Evolutionary conservation across 805 yeast species (phyloP), one percentile per base, ranked within the genome.

Genomic region (Kuraishia floccosa): DNA sequence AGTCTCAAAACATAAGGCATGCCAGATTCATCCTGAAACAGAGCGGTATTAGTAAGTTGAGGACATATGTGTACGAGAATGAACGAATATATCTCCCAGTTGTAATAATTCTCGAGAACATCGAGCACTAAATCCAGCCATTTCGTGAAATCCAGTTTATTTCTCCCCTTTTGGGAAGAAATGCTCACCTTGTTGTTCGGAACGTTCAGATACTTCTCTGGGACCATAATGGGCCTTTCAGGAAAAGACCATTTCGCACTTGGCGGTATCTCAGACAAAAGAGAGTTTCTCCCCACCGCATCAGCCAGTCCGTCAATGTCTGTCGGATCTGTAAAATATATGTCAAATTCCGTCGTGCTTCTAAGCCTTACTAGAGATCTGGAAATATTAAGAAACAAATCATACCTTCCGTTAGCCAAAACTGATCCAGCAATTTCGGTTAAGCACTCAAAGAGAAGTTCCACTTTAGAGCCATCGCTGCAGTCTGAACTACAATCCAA

Each of bases 81-180:
- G 42, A 61, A 78, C 0, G 86, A 72, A 47, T 76, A 82, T 1
- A 72, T 47, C 38, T 79, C 89, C 91, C 89, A 82, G 36, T 68
- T 66, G 12, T 68, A 58, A 24, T 74, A 74, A 3, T 59, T 56
- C 9, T 66, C 65, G 39, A 81, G 44, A 1, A 76, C 58, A 5
- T 56, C 52, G 8, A 67, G 47, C 5, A 76, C 69, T 9, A 73
- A 36, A 1, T 57, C 44, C 6, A 79, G 49, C 78, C 86, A 70
- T 11, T 49, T 45, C 4, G 60, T 44, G n/a, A 72, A 54, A 37
- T 71, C 72, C 15, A 75, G n/a, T n/a, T n/a, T n/a, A n/a, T n/a
- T n/a, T n/a, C n/a, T n/a, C n/a, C n/a, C n/a, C n/a, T n/a, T n/a
- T n/a, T n/a, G n/a, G n/a, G n/a, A n/a, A n/a, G n/a, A n/a, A n/a